These are phyloP conservation scores for Tolypocladium ophioglossoides DNA, from an alignment of 2,329 filamentous ascomycete genomes.

Conservation along the genomic window DNA sequence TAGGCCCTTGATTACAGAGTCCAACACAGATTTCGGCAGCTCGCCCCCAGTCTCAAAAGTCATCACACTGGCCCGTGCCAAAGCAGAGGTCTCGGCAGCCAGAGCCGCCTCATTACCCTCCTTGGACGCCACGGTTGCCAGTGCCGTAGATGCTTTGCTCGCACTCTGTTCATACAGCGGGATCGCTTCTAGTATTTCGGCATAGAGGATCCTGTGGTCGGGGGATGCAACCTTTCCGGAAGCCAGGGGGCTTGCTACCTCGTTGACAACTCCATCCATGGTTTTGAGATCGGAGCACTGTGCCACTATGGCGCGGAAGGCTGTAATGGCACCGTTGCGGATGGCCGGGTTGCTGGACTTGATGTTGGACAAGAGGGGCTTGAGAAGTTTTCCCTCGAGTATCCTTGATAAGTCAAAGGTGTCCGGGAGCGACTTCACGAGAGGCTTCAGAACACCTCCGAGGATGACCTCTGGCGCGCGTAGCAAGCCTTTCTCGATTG, in stretches of 20 bases:
- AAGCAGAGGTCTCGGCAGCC: conserved; percentile 60
- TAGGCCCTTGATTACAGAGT: conserved; percentile 70
- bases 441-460: conserved; percentile 62
- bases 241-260: conserved; percentile 71
- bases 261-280: conserved; percentile 61
- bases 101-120: conserved; percentile 84
- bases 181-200: conserved; percentile 64
- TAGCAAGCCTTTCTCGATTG: conserved; percentile 80
- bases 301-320: conserved; percentile 60
- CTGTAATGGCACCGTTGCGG: conserved; percentile 62
- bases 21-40: conserved; percentile 55
- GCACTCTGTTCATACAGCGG: conserved; percentile 51
- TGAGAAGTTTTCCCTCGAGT: conserved; percentile 63
- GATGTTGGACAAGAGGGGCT: conserved; percentile 78
- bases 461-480: conserved; percentile 85
- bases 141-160: conserved; percentile 52
- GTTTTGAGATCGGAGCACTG: conserved; percentile 46
- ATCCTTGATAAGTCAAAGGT: conserved; percentile 68
- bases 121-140: conserved; percentile 63
- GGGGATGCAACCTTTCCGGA: conserved; percentile 72
- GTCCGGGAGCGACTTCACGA: conserved; percentile 59
- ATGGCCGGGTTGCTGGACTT: conserved; percentile 81
- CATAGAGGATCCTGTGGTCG: conserved; percentile 75
- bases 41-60: conserved; percentile 50
- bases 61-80: conserved; percentile 54